These are phyloP conservation scores for Gypsophila paniculata DNA, from an alignment of 179 eudicot species.

Conservation along the genomic window DNA sequence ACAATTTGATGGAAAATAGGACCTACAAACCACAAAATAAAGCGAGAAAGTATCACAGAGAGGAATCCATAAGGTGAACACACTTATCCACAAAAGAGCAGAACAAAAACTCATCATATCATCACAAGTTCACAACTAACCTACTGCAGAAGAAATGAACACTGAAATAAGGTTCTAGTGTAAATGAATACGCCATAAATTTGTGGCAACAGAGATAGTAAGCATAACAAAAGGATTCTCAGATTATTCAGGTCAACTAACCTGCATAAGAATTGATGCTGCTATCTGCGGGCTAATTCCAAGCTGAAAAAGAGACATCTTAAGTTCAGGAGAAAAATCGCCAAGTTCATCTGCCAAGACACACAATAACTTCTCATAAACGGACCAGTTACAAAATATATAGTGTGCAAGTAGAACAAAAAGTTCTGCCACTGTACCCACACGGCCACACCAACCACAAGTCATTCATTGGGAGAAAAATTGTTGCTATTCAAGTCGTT, in stretches of 20 bases:
- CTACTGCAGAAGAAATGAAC: too few relatives aligned
- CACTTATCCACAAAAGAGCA: too few relatives aligned
- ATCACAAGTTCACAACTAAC: too few relatives aligned
- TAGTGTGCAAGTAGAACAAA: background rate
- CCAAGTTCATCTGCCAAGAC: constrained; percentile 73
- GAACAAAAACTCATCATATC: too few relatives aligned
- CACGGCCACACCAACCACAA: constrained; percentile 4
- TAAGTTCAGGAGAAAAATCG: constrained; percentile 68
- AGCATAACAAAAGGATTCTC: constrained; percentile 1
- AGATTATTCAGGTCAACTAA: constrained; percentile 21
- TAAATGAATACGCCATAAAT: too few relatives aligned
- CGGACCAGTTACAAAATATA: background rate
- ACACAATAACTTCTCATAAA: constrained; percentile 9
- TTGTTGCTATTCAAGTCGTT: background rate
- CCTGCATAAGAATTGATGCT: constrained; percentile 98
- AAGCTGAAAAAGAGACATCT: constrained; percentile 95
- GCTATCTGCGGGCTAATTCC: constrained; percentile 97
- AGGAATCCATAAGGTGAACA: too few relatives aligned
- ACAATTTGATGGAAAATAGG: too few relatives aligned
- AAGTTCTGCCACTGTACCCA: background rate
- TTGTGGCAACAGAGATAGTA: background rate
- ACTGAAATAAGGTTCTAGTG: too few relatives aligned
- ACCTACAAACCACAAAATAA: too few relatives aligned
- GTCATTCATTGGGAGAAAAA: constrained; percentile 1
- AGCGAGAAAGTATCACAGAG: too few relatives aligned